Conservation (phyloP, 345 rosid species). For the Moricandia moricandioides region DNA sequence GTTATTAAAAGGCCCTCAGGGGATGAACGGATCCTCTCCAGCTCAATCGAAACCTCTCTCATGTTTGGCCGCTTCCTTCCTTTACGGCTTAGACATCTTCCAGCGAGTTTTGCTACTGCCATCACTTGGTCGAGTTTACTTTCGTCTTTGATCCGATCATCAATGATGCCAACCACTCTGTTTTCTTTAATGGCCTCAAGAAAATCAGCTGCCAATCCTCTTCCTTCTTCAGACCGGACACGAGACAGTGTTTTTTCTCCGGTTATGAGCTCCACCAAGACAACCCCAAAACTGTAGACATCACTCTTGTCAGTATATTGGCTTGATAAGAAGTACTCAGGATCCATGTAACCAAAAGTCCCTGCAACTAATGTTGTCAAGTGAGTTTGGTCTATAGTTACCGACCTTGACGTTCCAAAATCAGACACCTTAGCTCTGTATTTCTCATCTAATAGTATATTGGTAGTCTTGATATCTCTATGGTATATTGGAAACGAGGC, state of each 20-base stretch:
- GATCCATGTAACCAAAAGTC: constrained; percentile 43
- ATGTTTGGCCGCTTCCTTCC: too few relatives aligned
- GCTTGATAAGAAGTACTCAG: constrained; percentile 38
- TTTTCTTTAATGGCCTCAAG: too few relatives aligned
- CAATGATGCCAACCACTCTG: background rate
- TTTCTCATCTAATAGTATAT: constrained; percentile 21
- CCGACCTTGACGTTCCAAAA: constrained; percentile 33
- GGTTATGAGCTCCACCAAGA: constrained; percentile 42
- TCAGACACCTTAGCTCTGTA: constrained; percentile 22
- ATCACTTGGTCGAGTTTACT: too few relatives aligned
- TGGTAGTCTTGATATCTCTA: constrained; percentile 30
- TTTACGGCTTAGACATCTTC: too few relatives aligned
- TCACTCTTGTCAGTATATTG: constrained; percentile 43
- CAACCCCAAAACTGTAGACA: constrained; percentile 54
- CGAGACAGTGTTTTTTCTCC: constrained; percentile 32
- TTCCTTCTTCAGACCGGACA: background rate
- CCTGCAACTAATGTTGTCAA: constrained; percentile 38
- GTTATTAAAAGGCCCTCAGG: too few relatives aligned
- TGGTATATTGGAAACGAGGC: constrained; percentile 27
- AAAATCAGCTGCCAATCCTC: too few relatives aligned
- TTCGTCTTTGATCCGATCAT: background rate
- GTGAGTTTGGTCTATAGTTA: constrained; percentile 27
- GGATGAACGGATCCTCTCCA: too few relatives aligned
- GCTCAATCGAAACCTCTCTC: too few relatives aligned
- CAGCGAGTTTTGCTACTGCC: too few relatives aligned